A percentile compares a stretch with the other conserved stretches of the same genome.
Evolutionary conservation across 495 filamentous ascomycete species (phyloP).

Genomic region (Neurospora sp.): DNA sequence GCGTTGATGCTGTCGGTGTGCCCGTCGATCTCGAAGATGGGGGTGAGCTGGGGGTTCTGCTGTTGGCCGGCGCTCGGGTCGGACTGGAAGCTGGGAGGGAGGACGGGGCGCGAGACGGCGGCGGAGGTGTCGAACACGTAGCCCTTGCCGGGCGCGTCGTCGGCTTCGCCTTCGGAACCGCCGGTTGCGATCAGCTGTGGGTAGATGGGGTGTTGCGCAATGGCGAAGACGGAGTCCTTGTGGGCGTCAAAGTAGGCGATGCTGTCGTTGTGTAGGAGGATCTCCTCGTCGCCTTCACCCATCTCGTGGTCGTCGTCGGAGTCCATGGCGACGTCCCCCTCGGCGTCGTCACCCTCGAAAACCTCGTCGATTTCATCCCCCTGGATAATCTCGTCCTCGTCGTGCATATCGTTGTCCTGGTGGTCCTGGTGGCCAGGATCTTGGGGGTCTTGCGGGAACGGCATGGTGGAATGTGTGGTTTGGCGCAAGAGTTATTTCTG

Average conservation of each 20-base stretch:
- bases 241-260: conserved; percentile 83
- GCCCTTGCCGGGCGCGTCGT: conserved; percentile 47
- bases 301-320: conserved; percentile 42
- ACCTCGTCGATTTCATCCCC: conserved; percentile 24
- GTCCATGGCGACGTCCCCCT: conserved; percentile 67
- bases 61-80: conserved; percentile 53
- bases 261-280: conserved; percentile 80
- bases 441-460: conserved; percentile 32
- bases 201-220: conserved; percentile 79
- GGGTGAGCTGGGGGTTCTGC: conserved; percentile 43
- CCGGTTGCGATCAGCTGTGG: conserved; percentile 77
- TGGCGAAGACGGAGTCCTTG: conserved; percentile 81
- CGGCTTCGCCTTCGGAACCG: conserved; percentile 70
- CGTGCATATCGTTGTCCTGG: conserved; percentile 48
- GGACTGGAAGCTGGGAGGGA: conserved; percentile 52
- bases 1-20: conserved; percentile 89
- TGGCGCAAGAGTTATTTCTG: background rate
- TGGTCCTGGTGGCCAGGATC: conserved; percentile 31
- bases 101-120: conserved; percentile 39
- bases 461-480: conserved; percentile 24
- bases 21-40: conserved; percentile 62
- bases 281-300: conserved; percentile 57
- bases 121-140: conserved; percentile 70
- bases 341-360: conserved; percentile 53
- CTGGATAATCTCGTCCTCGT: conserved; percentile 44